Base-by-base conservation (phyloP, 352 stramenopile species). In the Phytophthora crassamura region DNA sequence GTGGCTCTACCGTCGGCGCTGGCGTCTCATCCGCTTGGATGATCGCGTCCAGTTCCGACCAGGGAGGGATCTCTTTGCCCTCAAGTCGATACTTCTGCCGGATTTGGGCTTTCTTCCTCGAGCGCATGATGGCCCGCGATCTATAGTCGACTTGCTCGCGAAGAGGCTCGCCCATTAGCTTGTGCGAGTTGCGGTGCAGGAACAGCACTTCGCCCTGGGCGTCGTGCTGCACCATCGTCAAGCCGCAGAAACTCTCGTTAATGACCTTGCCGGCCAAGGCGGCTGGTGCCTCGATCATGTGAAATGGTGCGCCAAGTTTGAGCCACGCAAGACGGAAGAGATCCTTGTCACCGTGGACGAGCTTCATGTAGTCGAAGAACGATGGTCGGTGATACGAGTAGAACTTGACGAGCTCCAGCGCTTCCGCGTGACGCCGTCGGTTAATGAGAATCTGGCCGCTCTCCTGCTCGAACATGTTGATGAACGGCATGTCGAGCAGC, bases 391-490 rank as follows among this genome's bases (percentile, higher is more conserved):
- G n/a, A n/a, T n/a, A n/a, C n/a, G n/a, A n/a, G 40, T 77, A 87
- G 59, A 88, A 87, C 50, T 76, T 73, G 11, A 87, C 72, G 16
- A 72, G 53, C 10, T 78, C 55, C 6, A 87, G 47, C 20, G 80
- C 53, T 49, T 59, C 50, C 0, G 58, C 34, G 45, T 79, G 72
- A 28, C 74, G 75, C 15, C 47, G 38, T 3, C 74, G 75, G 40
- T 89, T 73, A 25, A 89, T 72, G 7, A 89, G 52, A 39, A 91
- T n/a, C 46, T 91, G 82, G 1, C 82, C 82, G 36, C 78, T 88
- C 47, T 91, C 82, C 62, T 91, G 82, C 58, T 91, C 82, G 42
- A 90, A 89, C 82, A 86, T 87, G 51, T 86, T 67, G 20, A 86
- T 62, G 43, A 80, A 83, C 4, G 67, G 64, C 51, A 84, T 54